phyloP scores from a whole-genome alignment of 1,284 basidiomycete species.

The Cryptococcus jaspeensis region DNA sequence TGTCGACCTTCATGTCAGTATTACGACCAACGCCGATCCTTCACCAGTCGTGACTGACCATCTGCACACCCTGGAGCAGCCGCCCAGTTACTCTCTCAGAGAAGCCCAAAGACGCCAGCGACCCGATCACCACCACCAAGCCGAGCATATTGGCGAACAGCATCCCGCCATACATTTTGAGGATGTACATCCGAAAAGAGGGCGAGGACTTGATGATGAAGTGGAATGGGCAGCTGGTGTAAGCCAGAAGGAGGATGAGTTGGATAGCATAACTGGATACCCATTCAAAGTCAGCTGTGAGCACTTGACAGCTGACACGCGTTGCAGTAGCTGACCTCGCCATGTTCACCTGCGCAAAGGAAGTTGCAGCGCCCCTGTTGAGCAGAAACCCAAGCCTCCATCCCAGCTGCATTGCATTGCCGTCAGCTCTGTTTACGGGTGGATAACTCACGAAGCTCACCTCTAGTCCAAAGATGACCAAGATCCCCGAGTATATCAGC shows the following conservation, averaged over 20 bases:
- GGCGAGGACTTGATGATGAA: not conserved
- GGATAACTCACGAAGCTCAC: no score
- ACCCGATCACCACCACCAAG: constrained; percentile 1
- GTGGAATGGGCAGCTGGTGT: not conserved
- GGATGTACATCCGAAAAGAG: not conserved
- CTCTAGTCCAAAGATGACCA: no score
- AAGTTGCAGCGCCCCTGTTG: not conserved
- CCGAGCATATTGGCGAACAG: not conserved
- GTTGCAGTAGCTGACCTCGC: not conserved
- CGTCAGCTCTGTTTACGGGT: not conserved
- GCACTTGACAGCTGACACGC: no score
- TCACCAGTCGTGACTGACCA: not conserved
- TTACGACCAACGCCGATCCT: no score
- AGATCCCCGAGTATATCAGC: no score
- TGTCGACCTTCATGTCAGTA: not conserved
- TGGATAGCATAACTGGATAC: not conserved
- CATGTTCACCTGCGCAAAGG: not conserved
- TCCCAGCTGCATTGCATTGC: not conserved
- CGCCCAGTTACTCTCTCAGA: constrained; percentile 1
- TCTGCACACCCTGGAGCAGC: not conserved
- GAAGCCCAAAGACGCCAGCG: not conserved
- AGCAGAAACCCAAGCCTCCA: constrained; percentile 2
- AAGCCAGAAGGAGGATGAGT: not conserved
- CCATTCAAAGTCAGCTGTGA: no score
- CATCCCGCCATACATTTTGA: not conserved